Evolutionary conservation across 306 rosid species (phyloP).

Genomic region (Inga oerstediana): DNA sequence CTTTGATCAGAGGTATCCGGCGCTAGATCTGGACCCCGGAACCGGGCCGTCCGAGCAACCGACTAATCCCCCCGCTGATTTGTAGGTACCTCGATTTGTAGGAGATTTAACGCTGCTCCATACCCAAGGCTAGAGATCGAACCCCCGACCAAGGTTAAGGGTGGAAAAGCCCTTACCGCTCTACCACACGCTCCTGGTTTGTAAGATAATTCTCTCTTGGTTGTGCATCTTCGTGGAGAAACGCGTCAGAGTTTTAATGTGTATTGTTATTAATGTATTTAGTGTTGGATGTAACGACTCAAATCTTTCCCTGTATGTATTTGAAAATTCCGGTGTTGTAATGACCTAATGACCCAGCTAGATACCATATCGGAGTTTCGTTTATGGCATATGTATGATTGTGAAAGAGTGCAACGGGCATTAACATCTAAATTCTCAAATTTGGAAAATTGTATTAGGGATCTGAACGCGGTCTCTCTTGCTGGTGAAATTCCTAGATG

Average conservation of each 20-base stretch:
- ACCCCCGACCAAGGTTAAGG: too few relatives aligned
- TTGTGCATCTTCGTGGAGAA: neutral
- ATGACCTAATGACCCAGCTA: neutral
- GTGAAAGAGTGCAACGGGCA: too few relatives aligned
- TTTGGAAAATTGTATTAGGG: neutral
- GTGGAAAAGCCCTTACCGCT: too few relatives aligned
- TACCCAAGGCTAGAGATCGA: too few relatives aligned
- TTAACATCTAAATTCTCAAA: neutral
- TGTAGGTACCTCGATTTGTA: too few relatives aligned
- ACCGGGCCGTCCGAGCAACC: too few relatives aligned
- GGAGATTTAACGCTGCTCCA: too few relatives aligned
- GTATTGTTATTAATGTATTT: neutral
- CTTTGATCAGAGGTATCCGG: too few relatives aligned
- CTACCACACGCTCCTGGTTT: too few relatives aligned
- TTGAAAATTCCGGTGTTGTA: neutral
- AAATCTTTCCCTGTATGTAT: neutral
- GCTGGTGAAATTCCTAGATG: neutral
- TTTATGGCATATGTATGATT: neutral
- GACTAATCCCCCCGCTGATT: too few relatives aligned
- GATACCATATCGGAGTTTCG: neutral
- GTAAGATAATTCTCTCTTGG: neutral
- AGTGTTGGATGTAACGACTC: neutral
- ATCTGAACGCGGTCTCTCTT: neutral
- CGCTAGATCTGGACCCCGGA: too few relatives aligned
- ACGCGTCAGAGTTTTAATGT: neutral